Percentiles rank a stretch among this genome's conserved stretches.
Conservation (phyloP, 768 basidiomycete species). For the Epithele typhae region DNA sequence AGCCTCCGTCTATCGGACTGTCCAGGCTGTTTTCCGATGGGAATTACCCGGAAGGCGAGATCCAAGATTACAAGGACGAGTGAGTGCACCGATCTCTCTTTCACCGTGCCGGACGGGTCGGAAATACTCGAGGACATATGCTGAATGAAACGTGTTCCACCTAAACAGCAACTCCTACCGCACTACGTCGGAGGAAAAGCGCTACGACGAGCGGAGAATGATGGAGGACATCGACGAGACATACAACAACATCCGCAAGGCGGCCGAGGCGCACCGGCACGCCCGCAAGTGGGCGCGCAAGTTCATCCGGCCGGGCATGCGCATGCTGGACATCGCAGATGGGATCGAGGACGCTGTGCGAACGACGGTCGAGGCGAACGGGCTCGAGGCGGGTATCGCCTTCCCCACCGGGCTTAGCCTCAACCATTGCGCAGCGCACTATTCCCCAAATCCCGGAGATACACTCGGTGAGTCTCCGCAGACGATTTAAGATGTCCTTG, state of each 20-base stretch:
- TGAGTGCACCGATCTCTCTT: conserved; percentile 37
- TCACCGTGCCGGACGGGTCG: too few species aligned
- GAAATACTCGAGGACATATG: neutral
- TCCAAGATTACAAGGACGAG: conserved; percentile 91
- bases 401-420: conserved; percentile 95
- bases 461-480: conserved; percentile 55
- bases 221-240: conserved; percentile 80
- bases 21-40: conserved; percentile 85
- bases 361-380: conserved; percentile 88
- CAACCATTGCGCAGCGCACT: conserved; percentile 96
- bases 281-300: conserved; percentile 81
- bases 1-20: conserved; percentile 86
- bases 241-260: conserved; percentile 86
- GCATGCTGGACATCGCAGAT: conserved; percentile 90
- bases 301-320: conserved; percentile 88
- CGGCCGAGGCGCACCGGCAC: conserved; percentile 93
- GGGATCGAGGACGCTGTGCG: conserved; percentile 90
- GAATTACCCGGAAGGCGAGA: conserved; percentile 88
- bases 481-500: too few species aligned
- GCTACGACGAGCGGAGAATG: conserved; percentile 71
- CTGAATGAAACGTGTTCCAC: neutral
- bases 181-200: conserved; percentile 86
- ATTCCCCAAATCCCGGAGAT: conserved; percentile 92
- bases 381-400: conserved; percentile 81
- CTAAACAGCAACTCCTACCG: conserved; percentile 77